Conservation (phyloP, 179 eudicot species). For the Monotropa hypopitys region DNA sequence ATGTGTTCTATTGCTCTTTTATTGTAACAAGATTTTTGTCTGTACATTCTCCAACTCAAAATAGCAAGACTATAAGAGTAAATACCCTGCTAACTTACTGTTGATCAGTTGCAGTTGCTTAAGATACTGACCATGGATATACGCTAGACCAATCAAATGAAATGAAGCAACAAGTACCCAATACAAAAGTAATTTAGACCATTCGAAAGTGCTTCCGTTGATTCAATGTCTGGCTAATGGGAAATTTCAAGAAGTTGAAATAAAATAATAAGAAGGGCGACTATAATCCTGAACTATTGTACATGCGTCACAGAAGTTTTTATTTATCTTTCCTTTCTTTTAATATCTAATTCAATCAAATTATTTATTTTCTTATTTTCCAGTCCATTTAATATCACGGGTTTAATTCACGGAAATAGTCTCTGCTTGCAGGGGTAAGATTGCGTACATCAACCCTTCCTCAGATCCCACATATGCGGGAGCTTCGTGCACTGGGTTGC, state of each 20-base stretch:
- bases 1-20: neutral
- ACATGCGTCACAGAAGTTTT: neutral
- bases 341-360: neutral
- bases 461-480: too few relatives aligned
- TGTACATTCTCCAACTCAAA: neutral
- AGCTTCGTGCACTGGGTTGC: too few relatives aligned
- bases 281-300: too few relatives aligned
- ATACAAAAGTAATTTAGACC: neutral
- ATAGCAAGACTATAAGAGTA: too few relatives aligned
- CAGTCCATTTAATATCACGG: neutral
- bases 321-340: neutral
- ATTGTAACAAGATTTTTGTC: neutral
- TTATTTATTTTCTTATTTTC: neutral
- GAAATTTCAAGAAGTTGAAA: neutral
- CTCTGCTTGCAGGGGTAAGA: too few relatives aligned
- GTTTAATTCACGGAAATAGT: too few relatives aligned
- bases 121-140: neutral
- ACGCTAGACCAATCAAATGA: conserved; percentile 2
- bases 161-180: neutral
- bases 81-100: neutral
- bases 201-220: too few relatives aligned
- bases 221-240: neutral
- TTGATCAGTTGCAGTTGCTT: neutral
- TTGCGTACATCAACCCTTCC: too few relatives aligned
- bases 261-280: neutral